These are phyloP conservation scores for Durusdinium trenchii DNA, from an alignment of 73 alveolate genomes.

Conservation along the genomic window DNA sequence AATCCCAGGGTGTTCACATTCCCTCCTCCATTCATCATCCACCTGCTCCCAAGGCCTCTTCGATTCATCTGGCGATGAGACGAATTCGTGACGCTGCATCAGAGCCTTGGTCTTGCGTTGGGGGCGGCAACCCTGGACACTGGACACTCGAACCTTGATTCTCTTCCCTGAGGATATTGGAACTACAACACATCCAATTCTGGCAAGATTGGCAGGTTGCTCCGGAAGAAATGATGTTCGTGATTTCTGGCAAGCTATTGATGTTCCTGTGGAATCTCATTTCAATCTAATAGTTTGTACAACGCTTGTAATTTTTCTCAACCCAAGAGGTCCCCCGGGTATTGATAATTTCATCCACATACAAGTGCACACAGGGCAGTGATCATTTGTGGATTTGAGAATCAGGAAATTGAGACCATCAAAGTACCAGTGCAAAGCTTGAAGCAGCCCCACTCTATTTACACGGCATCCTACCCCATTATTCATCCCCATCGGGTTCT, in stretches of 20 bases:
- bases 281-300: too few species aligned
- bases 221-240: slow-evolving; percentile 18
- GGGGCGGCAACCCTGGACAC: neutral
- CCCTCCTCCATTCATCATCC: too few species aligned
- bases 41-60: neutral
- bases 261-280: neutral
- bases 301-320: too few species aligned
- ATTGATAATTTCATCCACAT: too few species aligned
- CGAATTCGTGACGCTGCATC: neutral
- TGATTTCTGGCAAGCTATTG: neutral
- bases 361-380: too few species aligned
- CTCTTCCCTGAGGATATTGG: neutral
- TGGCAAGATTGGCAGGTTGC: neutral
- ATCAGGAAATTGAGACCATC: neutral
- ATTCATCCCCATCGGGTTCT: neutral
- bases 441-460: neutral
- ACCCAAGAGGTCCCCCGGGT: too few species aligned
- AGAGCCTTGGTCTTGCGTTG: neutral
- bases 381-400: too few species aligned
- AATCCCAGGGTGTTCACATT: too few species aligned
- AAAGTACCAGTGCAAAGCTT: neutral
- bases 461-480: neutral
- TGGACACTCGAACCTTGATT: neutral
- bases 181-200: neutral
- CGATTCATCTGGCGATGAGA: neutral